Evolutionary conservation across 2,329 filamentous ascomycete genomes (phyloP), one percentile per base, ranked within the genome.

Genomic region (Aspergillus thermomutatus): DNA sequence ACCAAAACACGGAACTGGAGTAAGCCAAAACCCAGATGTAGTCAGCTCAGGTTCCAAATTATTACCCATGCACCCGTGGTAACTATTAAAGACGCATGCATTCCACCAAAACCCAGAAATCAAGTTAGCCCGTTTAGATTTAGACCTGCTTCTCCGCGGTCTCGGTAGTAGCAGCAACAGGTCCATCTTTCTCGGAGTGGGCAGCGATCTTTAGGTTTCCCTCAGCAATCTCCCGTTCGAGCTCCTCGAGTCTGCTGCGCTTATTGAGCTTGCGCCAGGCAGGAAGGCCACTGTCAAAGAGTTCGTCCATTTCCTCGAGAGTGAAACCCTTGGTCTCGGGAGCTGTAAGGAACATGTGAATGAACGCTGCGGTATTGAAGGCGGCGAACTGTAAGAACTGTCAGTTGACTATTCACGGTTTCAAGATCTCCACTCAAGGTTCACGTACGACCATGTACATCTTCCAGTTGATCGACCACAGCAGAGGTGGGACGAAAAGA

Each of bases 251-350:
- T 9, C 61, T 54, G 7, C 59, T 61, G 17, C 50, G 41, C 31
- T 56, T 58, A 11, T 63, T 50, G 11, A 56, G 48, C 41, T 48
- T 53, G 17, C 55, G 55, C 61, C 61, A 63, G 26, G 64, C 53
- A 1, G 69, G 66, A 4, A 68, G 4, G 19, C 67, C 64, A 10
- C 53, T 65, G 54, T 71, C 68, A 21, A 71, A 71, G 34, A 71
- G 67, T 27, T 71, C 68, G 48, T 70, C 59, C 61, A 63, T 63
- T 26, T 63, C 61, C 50, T 63, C 61, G 0, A 63, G 52, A 1
- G 61, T 63, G 45, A 53, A 61, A 3, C 61, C 59, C 45, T 63
- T 63, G 11, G 61, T 63, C 19, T 63, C 61, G 8, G 59, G 59
- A 19, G 61, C 61, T 1, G 55, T 59, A 1, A 63, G 43, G 54